Percentiles rank a stretch among this genome's conserved stretches.
Evolutionary conservation across 352 stramenopile genomes (phyloP).

Genomic region (Peronospora destructor): DNA sequence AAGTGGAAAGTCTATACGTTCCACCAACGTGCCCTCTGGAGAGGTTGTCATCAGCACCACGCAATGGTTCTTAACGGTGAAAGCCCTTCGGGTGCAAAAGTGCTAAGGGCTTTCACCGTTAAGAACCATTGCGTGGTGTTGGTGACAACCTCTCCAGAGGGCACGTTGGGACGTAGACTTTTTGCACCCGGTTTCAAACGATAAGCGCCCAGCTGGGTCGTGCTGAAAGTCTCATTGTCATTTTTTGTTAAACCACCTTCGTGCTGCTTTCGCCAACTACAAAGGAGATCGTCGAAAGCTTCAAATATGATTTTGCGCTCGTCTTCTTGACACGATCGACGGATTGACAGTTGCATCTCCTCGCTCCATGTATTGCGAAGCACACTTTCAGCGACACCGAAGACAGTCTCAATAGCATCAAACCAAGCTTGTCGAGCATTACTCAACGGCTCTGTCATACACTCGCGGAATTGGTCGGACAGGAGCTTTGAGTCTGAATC

Average conservation of each 20-base stretch:
- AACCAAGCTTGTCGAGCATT: conserved; percentile 21
- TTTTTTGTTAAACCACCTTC: conserved; percentile 9
- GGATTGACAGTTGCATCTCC: conserved; percentile 10
- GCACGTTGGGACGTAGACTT: conserved; percentile 14
- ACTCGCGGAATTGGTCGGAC: conserved; percentile 14
- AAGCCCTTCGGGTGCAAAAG: too few species aligned
- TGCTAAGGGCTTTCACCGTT: conserved; percentile 19
- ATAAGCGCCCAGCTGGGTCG: conserved; percentile 14
- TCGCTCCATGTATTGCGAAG: conserved; percentile 9
- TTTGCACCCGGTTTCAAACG: conserved; percentile 12
- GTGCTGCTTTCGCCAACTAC: conserved; percentile 10
- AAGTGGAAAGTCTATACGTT: conserved; percentile 23
- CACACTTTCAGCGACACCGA: conserved; percentile 5
- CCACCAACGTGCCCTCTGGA: conserved; percentile 7
- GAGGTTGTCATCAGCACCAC: conserved; percentile 27
- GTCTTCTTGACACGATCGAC: conserved; percentile 9
- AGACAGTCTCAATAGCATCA: conserved; percentile 14
- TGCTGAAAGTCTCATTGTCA: conserved; percentile 8
- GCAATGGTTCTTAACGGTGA: conserved; percentile 25
- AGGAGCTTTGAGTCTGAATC: conserved; percentile 6
- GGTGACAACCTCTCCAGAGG: conserved; percentile 18
- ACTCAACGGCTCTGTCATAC: conserved; percentile 12
- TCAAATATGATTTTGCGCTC: conserved; percentile 7
- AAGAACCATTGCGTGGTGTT: conserved; percentile 26
- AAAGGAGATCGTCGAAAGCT: conserved; percentile 10